Evolutionary conservation across 2,329 filamentous ascomycete species (phyloP).

Genomic region (Rasamsonia emersonii): DNA sequence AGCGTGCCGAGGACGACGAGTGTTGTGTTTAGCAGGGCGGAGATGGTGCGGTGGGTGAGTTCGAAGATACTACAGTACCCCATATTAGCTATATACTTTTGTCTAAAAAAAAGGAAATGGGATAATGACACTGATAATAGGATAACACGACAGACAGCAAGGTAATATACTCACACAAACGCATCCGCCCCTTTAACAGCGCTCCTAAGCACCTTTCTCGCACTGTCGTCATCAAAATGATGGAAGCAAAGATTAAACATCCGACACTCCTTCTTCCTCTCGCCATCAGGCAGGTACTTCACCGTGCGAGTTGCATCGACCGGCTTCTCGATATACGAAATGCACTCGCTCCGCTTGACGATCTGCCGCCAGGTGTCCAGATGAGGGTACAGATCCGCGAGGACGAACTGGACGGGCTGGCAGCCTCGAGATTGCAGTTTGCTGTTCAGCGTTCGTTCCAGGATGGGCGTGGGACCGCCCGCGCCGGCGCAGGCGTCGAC

Average conservation of each 20-base stretch:
- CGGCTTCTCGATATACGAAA: conserved; percentile 51
- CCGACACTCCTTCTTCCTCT: conserved; percentile 53
- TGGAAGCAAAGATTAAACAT: conserved; percentile 70
- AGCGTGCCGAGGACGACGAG: too few relatives aligned
- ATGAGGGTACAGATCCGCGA: conserved; percentile 60
- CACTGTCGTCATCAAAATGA: conserved; percentile 61
- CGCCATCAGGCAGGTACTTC: too few relatives aligned
- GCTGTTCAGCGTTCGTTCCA: conserved; percentile 53
- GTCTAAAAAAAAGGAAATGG: too few relatives aligned
- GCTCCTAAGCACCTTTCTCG: conserved; percentile 52
- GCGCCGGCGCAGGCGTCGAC: conserved; percentile 70
- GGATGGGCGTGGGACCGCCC: conserved; percentile 60
- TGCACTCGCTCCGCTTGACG: conserved; percentile 43
- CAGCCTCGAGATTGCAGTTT: conserved; percentile 15
- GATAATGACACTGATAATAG: too few relatives aligned
- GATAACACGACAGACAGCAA: too few relatives aligned
- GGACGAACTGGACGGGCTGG: conserved; percentile 46
- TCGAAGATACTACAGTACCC: too few relatives aligned
- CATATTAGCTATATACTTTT: too few relatives aligned
- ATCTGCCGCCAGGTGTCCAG: conserved; percentile 51
- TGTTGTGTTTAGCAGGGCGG: too few relatives aligned
- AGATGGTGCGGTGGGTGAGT: too few relatives aligned
- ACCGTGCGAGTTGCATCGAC: conserved; percentile 57
- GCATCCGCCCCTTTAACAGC: conserved; percentile 17
- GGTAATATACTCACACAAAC: too few relatives aligned